Conservation (phyloP, 441 rosid genomes). For the Breynia disticha region DNA sequence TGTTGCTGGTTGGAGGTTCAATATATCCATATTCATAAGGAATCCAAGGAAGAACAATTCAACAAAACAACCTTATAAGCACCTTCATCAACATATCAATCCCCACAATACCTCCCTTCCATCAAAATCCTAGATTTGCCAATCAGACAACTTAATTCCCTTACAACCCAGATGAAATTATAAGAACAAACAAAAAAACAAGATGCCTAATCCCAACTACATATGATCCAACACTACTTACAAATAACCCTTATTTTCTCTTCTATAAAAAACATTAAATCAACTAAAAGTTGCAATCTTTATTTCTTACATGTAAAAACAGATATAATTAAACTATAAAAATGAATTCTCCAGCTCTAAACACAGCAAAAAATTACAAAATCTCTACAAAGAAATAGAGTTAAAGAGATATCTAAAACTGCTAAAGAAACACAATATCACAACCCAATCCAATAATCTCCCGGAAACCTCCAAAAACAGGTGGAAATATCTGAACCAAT, state of each 20-base stretch:
- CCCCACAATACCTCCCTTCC: slow-evolving; percentile 45
- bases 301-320: not conserved
- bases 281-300: not conserved
- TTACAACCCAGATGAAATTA: slow-evolving; percentile 15
- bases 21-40: slow-evolving; percentile 15
- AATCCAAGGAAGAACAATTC: slow-evolving; percentile 19
- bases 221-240: not conserved
- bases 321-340: not conserved
- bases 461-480: slow-evolving; percentile 52
- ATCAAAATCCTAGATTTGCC: slow-evolving; percentile 30
- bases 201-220: slow-evolving; percentile 15
- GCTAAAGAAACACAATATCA: slow-evolving; percentile 44
- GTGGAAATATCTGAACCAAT: slow-evolving; percentile 39
- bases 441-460: slow-evolving; percentile 45
- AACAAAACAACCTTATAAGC: slow-evolving; percentile 29
- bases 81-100: slow-evolving; percentile 28
- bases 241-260: not conserved
- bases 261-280: not conserved
- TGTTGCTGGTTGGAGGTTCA: slow-evolving; percentile 18
- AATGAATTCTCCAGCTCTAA: not conserved
- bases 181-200: slow-evolving; percentile 8
- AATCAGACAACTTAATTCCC: slow-evolving; percentile 21
- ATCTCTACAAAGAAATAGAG: slow-evolving; percentile 21
- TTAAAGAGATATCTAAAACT: slow-evolving; percentile 19
- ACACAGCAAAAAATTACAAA: not conserved